Percentiles rank a stretch among this genome's conserved stretches.
These are phyloP conservation scores for Sclerospora graminicola DNA, from an alignment of 352 stramenopile species.

Conservation along the genomic window DNA sequence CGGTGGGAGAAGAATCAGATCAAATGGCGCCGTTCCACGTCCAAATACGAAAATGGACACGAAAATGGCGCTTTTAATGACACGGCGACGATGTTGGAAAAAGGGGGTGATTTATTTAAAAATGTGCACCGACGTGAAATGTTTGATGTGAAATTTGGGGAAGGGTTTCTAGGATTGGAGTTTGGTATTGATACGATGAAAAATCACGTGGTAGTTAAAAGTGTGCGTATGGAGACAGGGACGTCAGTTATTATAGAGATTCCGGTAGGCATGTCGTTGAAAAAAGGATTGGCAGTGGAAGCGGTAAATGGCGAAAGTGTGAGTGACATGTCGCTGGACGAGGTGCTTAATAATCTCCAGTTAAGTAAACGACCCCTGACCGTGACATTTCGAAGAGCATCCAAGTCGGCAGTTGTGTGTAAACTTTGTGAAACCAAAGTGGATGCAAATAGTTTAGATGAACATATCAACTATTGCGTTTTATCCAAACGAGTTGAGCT, in stretches of 20 bases:
- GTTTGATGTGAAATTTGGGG: conserved; percentile 64
- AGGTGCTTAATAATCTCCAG: conserved; percentile 61
- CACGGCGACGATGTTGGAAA: conserved; percentile 3
- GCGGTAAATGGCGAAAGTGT: conserved; percentile 46
- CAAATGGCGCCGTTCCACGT: conserved; percentile 33
- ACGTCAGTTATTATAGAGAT: conserved; percentile 26
- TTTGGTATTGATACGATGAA: conserved; percentile 44
- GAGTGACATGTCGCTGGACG: conserved; percentile 19
- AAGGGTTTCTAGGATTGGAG: conserved; percentile 64
- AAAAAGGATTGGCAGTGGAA: conserved; percentile 47
- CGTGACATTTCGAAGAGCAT: conserved; percentile 44
- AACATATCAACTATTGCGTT: conserved; percentile 75
- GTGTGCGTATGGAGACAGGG: conserved; percentile 28
- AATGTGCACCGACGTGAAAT: conserved; percentile 26
- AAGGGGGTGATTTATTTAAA: conserved; percentile 14
- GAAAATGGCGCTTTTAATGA: background rate
- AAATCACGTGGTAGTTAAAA: conserved; percentile 58
- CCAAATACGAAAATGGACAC: conserved; percentile 4
- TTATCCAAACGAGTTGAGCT: conserved; percentile 69
- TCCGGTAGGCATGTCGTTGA: conserved; percentile 28
- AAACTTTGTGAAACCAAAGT: conserved; percentile 76
- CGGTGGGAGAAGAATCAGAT: conserved; percentile 52
- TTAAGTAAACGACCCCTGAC: conserved; percentile 45
- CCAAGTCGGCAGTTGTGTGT: conserved; percentile 46
- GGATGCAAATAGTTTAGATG: conserved; percentile 47